Evolutionary conservation across 805 yeast species (phyloP), one percentile per base, ranked within the genome.

Genomic region (Candida yuanshanica): DNA sequence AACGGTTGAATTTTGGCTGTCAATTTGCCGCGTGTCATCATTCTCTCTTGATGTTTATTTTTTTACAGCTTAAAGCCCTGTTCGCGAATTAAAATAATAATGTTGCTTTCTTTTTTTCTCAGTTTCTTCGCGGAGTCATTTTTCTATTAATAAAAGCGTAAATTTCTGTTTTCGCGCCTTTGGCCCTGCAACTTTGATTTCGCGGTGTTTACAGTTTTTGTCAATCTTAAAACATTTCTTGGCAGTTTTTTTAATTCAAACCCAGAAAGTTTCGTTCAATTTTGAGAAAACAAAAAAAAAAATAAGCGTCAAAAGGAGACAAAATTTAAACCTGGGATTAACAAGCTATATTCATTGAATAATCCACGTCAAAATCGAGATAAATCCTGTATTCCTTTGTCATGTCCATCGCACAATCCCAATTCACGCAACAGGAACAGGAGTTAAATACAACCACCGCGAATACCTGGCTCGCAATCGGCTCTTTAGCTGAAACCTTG

Each of bases 381-480:
- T n/a, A n/a, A n/a, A n/a, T n/a, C n/a, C n/a, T n/a, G n/a, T n/a
- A n/a, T n/a, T n/a, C n/a, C n/a, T n/a, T n/a, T 27, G 31, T 21
- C n/a, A 31, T 31, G 34, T 31, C 34, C 13, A 31, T 31, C 20
- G 34, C 11, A n/a, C 39, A 37, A 35, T 62, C 53, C 42, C 65
- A 59, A 37, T 41, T 58, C 36, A 69, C 60, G 25, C 64, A 57
- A 44, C 55, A 53, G 42, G 56, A 55, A 20, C 56, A 50, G 35
- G 58, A 55, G 20, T 58, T 57, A 59, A 70, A 59, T 33, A 66
- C 62, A 47, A 80, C 87, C 37, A 81, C 87, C 20, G 80, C 86
- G 2, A 83, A 82, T 41, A 83, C 96, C 4, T 89, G 96, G 96
- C 66, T 85, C 36, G 89, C 95, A 16, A 78, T 88, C 41, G 96